Conservation (phyloP, 1,284 basidiomycete species). For the Microbotryum intermedium region DNA sequence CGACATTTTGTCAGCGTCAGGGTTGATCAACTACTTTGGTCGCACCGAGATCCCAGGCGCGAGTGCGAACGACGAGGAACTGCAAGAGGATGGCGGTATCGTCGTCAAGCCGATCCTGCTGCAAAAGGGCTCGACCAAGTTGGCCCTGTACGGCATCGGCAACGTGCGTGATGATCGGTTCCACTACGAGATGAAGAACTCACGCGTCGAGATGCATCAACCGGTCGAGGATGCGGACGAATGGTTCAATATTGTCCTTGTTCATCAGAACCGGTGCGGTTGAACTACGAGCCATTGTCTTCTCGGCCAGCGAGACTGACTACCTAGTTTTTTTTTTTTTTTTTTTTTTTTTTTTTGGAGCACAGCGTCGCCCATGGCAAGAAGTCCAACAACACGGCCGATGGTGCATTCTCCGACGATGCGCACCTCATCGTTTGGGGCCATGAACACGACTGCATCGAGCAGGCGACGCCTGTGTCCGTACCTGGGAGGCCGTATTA, state of each 20-base stretch:
- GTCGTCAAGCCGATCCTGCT: constrained; percentile 82
- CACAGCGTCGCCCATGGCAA: constrained; percentile 82
- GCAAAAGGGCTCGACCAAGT: constrained; percentile 73
- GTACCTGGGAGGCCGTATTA: constrained; percentile 86
- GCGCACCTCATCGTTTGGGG: constrained; percentile 94
- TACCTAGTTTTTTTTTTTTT: too few relatives aligned
- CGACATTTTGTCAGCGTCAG: constrained; percentile 86
- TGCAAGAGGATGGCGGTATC: constrained; percentile 52
- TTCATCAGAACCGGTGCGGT: constrained; percentile 89
- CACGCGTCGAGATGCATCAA: constrained; percentile 92
- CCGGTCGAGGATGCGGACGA: constrained; percentile 54
- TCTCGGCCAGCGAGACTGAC: neutral
- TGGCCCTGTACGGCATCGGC: constrained; percentile 90
- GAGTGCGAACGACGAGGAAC: constrained; percentile 52
- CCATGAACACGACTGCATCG: constrained; percentile 86
- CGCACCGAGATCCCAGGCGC: constrained; percentile 53
- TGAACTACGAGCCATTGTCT: neutral
- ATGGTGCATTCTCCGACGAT: constrained; percentile 93
- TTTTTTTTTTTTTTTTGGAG: neutral
- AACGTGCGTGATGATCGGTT: constrained; percentile 94
- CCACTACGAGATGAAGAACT: constrained; percentile 88
- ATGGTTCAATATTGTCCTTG: constrained; percentile 90
- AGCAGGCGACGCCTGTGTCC: constrained; percentile 74
- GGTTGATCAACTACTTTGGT: constrained; percentile 95
- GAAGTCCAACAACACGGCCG: constrained; percentile 76